Evolutionary conservation across 176 grass and related monocot species (phyloP), one percentile per base, ranked within the genome.

Genomic region (Ensete ventricosum): DNA sequence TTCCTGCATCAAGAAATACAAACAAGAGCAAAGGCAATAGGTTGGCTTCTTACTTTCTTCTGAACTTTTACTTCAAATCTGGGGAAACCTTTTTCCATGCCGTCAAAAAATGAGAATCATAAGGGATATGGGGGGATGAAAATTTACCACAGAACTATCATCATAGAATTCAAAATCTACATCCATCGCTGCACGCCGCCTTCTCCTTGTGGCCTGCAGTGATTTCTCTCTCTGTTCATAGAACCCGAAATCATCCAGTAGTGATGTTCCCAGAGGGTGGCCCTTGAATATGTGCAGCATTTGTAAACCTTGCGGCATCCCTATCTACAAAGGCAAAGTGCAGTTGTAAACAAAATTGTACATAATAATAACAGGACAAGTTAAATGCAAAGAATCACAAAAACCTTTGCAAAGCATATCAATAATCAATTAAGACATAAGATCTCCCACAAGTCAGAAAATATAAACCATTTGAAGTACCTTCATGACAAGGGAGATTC

Each of bases 261-360:
- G 55, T 58, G 85, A 81, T 54, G 89, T 83, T 76, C 26, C 71
- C 62, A 74, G 75, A 21, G 9, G 49, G 79, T 86, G 79, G 19
- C 58, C 83, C 74, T 92, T 92, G 81, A 96, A 96, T 77, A 90
- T 83, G 83, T 74, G 62, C 73, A 90, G 71, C 85, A 90, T 92
- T 81, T 81, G 80, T 58, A 96, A 67, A 75, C 93, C 87, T 85
- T 96, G 87, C 6, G 71, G 85, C n/a, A 92, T 55, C 23, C 87
- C 78, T 78, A 92, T 90, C 93, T 90, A 80, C 76, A 85, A 53
- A 43, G 64, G 50, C 53, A 66, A 73, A 54, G 12, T 52, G 48
- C 49, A 72, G 11, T 73, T 34, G 2, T 2, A 50, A 23, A 27
- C 57, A 55, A 64, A 2, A 43, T 6, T 43, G 34, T 43, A 43